These are phyloP conservation scores for Porodaedalea pini DNA, from an alignment of 1,284 basidiomycete genomes.

Conservation along the genomic window DNA sequence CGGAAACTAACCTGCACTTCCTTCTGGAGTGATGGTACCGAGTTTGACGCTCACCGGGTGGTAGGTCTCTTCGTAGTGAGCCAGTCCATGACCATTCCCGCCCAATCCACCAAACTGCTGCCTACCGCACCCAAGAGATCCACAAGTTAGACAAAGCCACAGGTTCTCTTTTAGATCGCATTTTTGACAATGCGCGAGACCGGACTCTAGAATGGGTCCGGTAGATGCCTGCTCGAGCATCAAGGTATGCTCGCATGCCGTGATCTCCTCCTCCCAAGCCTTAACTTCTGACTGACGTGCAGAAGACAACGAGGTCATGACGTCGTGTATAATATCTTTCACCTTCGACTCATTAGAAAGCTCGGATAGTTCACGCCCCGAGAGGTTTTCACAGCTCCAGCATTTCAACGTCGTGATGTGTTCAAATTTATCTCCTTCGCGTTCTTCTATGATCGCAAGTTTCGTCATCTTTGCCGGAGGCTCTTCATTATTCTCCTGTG, in stretches of 20 bases:
- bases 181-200: constrained; percentile 69
- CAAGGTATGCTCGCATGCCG: constrained; percentile 83
- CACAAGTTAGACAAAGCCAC: constrained; percentile 94
- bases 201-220: constrained; percentile 53
- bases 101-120: constrained; percentile 82
- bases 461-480: constrained; percentile 86
- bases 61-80: constrained; percentile 73
- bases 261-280: constrained; percentile 96
- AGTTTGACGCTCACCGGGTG: constrained; percentile 92
- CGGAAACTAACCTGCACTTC: constrained; percentile 65
- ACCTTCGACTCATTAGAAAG: constrained; percentile 34
- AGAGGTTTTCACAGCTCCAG: constrained; percentile 63
- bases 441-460: constrained; percentile 81
- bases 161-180: constrained; percentile 87
- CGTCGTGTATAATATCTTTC: constrained; percentile 57
- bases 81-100: constrained; percentile 89
- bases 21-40: constrained; percentile 96
- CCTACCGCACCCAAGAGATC: constrained; percentile 91
- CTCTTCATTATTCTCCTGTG: constrained; percentile 53
- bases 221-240: constrained; percentile 66
- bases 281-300: constrained; percentile 92
- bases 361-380: constrained; percentile 50
- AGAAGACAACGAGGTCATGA: constrained; percentile 84
- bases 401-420: constrained; percentile 68
- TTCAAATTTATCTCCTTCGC: constrained; percentile 88